Percentiles rank a stretch among this genome's conserved stretches.
Conservation (phyloP, 129 eudicot genomes). For the Flaveria linearis region DNA sequence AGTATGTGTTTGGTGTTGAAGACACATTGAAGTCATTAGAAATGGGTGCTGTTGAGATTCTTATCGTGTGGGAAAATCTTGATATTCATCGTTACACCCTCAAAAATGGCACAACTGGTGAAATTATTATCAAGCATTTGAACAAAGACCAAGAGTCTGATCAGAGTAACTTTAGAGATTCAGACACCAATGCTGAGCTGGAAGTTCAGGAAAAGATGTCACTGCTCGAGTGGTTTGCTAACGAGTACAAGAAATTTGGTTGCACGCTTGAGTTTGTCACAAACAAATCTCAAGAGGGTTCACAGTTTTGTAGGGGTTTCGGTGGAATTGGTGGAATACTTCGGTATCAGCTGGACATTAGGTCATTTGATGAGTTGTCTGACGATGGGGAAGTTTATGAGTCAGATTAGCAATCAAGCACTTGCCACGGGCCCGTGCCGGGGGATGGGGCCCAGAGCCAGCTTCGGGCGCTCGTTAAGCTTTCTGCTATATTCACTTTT, state of each 20-base stretch:
- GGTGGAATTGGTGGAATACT: conserved; percentile 53
- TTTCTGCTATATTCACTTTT: background rate
- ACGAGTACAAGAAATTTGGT: conserved; percentile 29
- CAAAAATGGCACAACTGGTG: conserved; percentile 38
- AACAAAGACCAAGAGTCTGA: conserved; percentile 36
- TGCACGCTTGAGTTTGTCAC: conserved; percentile 17
- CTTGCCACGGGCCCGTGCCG: conserved; percentile 37
- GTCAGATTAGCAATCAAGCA: conserved; percentile 16
- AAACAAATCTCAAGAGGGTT: conserved; percentile 19
- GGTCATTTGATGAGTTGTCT: conserved; percentile 7
- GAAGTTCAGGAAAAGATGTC: conserved; percentile 41
- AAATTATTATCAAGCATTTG: conserved; percentile 26
- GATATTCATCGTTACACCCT: conserved; percentile 32
- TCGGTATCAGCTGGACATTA: conserved; percentile 30
- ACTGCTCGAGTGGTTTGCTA: conserved; percentile 45
- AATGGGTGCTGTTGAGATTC: conserved; percentile 50
- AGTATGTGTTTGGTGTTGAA: conserved; percentile 34
- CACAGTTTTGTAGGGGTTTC: conserved; percentile 26
- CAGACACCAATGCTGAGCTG: conserved; percentile 34
- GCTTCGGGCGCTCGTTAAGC: conserved; percentile 20
- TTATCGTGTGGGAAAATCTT: conserved; percentile 48
- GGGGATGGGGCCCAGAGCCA: conserved; percentile 29
- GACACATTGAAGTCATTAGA: conserved; percentile 49
- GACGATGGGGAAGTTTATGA: conserved; percentile 2
- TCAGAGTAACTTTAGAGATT: conserved; percentile 41